Conservation (phyloP, 345 rosid species). For the Brassica carinata region DNA sequence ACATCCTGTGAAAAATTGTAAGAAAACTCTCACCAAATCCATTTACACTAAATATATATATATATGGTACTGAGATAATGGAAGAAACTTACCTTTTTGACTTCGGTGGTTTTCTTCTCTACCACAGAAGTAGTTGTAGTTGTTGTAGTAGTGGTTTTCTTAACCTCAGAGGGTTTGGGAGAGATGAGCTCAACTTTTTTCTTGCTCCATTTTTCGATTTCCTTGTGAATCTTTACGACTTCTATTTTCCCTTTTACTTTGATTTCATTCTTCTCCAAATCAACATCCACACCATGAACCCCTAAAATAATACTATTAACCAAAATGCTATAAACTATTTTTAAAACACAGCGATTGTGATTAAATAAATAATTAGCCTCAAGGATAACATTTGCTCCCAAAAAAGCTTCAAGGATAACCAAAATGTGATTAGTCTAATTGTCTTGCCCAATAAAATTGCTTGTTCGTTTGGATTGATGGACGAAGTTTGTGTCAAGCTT, state of each 20-base stretch:
- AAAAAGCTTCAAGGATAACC: neutral
- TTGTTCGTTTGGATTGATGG: neutral
- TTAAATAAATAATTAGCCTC: neutral
- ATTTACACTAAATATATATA: neutral
- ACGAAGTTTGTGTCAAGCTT: neutral
- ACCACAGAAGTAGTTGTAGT: conserved; percentile 30
- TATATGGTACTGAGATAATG: neutral
- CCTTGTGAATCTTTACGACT: conserved; percentile 56
- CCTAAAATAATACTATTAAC: conserved; percentile 43
- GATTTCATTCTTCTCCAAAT: conserved; percentile 63
- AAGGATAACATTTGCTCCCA: neutral
- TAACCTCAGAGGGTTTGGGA: conserved; percentile 47
- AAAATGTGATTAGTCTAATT: neutral
- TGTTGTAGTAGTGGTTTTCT: conserved; percentile 33
- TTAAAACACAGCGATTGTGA: neutral
- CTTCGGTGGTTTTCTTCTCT: conserved; percentile 28
- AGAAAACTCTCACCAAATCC: neutral
- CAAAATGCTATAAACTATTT: neutral
- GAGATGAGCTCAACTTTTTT: conserved; percentile 71
- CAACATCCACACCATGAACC: conserved; percentile 62
- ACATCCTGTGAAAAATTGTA: conserved; percentile 41
- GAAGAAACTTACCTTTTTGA: neutral
- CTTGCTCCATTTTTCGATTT: conserved; percentile 60
- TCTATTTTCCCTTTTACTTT: conserved; percentile 76
- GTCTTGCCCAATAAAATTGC: neutral